Evolutionary conservation across 768 basidiomycete species (phyloP).

Genomic region (Suillus tomentosus): DNA sequence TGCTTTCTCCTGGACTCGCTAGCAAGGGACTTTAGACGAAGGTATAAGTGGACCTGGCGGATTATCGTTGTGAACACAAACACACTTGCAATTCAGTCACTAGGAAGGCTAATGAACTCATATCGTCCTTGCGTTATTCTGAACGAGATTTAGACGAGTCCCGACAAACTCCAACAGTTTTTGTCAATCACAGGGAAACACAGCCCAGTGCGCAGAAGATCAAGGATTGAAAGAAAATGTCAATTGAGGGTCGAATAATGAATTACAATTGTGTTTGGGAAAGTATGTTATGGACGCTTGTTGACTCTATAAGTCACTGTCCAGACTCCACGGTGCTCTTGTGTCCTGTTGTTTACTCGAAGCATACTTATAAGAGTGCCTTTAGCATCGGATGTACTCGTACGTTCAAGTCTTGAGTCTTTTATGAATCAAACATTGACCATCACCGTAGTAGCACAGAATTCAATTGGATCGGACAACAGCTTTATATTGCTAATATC

Average conservation of each 20-base stretch:
- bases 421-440: no score
- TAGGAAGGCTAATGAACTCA: conserved; percentile 71
- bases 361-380: no score
- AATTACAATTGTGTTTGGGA: background rate
- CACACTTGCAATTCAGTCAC: conserved; percentile 74
- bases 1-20: conserved; percentile 88
- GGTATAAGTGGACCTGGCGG: conserved; percentile 15
- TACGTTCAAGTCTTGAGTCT: no score
- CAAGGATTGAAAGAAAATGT: background rate
- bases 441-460: no score
- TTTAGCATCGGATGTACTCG: no score
- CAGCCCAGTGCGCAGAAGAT: background rate
- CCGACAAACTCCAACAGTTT: background rate
- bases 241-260: background rate
- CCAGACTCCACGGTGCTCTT: no score
- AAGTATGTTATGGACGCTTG: background rate
- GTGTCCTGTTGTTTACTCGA: no score
- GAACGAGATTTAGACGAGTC: background rate
- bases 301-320: no score
- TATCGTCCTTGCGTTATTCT: conserved; percentile 21
- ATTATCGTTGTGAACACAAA: conserved; percentile 23
- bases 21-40: conserved; percentile 65
- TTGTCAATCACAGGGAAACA: background rate
- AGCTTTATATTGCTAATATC: no score
- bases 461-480: no score